These are phyloP conservation scores for Elsinoe arachidis DNA, from an alignment of 2,329 filamentous ascomycete genomes.

Conservation along the genomic window DNA sequence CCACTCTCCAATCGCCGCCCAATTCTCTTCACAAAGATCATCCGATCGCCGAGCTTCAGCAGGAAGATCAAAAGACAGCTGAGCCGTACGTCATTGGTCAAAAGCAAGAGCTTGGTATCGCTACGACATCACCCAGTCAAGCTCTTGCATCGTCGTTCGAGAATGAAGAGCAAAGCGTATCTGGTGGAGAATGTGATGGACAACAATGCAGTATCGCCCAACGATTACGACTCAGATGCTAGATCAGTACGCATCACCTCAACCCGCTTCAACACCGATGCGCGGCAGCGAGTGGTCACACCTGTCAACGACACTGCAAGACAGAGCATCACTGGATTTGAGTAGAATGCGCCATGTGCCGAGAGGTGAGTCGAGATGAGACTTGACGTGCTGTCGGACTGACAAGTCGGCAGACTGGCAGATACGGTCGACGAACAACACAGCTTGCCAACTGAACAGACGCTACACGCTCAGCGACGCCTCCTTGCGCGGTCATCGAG, in stretches of 20 bases:
- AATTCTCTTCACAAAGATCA: constrained; percentile 17
- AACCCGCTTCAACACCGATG: neutral
- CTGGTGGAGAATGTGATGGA: neutral
- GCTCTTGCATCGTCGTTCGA: constrained; percentile 4
- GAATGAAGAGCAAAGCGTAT: neutral
- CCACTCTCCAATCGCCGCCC: constrained; percentile 17
- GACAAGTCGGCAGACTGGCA: neutral
- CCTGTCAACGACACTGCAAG: neutral
- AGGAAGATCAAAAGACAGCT: constrained; percentile 21
- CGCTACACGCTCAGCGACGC: neutral
- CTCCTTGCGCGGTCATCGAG: neutral
- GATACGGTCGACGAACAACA: neutral
- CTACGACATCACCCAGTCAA: neutral
- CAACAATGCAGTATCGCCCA: neutral
- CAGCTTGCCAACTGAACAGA: neutral
- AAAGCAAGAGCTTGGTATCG: constrained; percentile 1
- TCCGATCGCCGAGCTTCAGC: constrained; percentile 22
- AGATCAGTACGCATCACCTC: neutral
- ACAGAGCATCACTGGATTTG: constrained; percentile 12
- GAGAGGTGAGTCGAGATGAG: constrained; percentile 10
- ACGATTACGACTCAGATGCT: constrained; percentile 12
- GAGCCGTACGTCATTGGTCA: constrained; percentile 10
- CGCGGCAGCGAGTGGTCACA: neutral
- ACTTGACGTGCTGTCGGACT: neutral
- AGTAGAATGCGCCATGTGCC: constrained; percentile 17